Conservation (phyloP, 2,329 filamentous ascomycete genomes). For the Ploettnerulaceae sp. region DNA sequence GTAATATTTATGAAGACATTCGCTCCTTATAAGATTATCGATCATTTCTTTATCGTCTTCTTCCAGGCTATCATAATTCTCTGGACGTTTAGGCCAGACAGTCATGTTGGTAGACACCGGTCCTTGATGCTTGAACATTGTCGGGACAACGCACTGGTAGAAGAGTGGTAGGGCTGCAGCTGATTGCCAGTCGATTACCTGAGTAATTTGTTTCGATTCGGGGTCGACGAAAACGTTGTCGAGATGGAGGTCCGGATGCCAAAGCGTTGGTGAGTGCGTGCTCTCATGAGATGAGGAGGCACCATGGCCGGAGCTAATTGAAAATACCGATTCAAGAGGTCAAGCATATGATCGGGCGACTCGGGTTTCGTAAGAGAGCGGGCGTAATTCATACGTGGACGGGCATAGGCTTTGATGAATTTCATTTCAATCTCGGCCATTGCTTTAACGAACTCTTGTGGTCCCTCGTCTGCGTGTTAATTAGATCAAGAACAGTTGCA, state of each 20-base stretch:
- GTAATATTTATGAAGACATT: constrained; percentile 7
- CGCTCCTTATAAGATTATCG: constrained; percentile 8
- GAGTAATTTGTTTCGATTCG: constrained; percentile 18
- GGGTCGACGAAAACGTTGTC: constrained; percentile 34
- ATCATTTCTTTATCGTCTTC: constrained; percentile 8
- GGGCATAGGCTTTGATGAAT: constrained; percentile 7
- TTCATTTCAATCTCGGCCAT: constrained; percentile 17
- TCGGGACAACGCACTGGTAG: constrained; percentile 15
- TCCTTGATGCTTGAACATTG: constrained; percentile 11
- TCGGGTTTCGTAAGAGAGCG: constrained; percentile 10
- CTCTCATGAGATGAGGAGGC: constrained; percentile 31
- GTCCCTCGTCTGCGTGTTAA: not conserved
- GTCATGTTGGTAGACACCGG: constrained; percentile 2
- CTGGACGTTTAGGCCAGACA: constrained; percentile 7
- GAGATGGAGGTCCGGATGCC: no score
- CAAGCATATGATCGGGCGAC: constrained; percentile 17
- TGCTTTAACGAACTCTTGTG: constrained; percentile 9
- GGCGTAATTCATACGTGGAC: constrained; percentile 10
- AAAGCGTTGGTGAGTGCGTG: no score
- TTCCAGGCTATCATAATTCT: constrained; percentile 12
- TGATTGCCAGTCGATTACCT: constrained; percentile 20
- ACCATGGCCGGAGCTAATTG: constrained; percentile 10
- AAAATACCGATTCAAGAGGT: constrained; percentile 17
- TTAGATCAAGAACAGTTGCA: not conserved
- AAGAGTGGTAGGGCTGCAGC: constrained; percentile 12